These are phyloP conservation scores for Protostelium mycophagum DNA, from an alignment of 78 protist genomes.

Conservation along the genomic window DNA sequence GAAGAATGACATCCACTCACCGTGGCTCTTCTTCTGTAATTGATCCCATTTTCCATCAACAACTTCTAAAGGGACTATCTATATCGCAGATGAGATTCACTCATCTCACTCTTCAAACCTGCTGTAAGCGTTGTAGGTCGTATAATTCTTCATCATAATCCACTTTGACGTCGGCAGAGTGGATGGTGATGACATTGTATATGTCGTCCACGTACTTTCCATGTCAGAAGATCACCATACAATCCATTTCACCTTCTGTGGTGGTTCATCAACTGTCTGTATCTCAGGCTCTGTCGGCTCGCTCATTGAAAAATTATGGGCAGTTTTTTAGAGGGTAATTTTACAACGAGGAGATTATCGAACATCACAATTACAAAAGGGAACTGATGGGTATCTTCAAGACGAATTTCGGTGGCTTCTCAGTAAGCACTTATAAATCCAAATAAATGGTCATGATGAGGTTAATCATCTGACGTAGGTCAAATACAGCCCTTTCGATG, in stretches of 20 bases:
- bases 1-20: too few relatives aligned
- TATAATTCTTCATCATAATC: neutral
- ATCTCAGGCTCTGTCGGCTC: neutral
- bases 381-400: conserved; percentile 55
- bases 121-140: neutral
- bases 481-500: conserved; percentile 70
- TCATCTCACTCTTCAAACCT: neutral
- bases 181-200: neutral
- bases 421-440: conserved; percentile 3
- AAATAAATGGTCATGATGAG: neutral
- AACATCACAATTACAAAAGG: neutral
- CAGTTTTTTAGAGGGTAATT: too few relatives aligned
- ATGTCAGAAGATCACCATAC: neutral
- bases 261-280: neutral
- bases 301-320: too few relatives aligned
- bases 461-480: neutral
- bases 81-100: neutral
- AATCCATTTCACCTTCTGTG: neutral
- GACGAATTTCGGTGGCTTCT: conserved; percentile 58
- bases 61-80: too few relatives aligned
- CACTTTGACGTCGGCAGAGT: neutral
- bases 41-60: neutral
- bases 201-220: neutral
- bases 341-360: neutral
- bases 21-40: neutral